Conservation (phyloP, 192 early-diverging fungal species). For the Powellomyces hirtus region DNA sequence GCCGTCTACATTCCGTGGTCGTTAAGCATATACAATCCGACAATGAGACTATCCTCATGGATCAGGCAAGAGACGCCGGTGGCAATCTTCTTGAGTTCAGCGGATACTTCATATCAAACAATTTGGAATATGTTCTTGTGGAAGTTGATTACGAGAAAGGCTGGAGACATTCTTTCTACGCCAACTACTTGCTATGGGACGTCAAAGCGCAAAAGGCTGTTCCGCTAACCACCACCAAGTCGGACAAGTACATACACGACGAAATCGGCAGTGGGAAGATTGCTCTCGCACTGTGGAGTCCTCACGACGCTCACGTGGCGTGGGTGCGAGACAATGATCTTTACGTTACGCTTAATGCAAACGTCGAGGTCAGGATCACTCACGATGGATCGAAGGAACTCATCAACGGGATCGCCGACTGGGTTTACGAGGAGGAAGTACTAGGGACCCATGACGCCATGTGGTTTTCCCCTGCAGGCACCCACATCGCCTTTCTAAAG, state of each 20-base stretch:
- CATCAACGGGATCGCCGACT: slow-evolving; percentile 95
- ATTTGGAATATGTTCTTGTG: slow-evolving; percentile 76
- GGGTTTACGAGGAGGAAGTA: slow-evolving; percentile 99
- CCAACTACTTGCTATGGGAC: slow-evolving; percentile 79
- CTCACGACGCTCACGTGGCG: slow-evolving; percentile 69
- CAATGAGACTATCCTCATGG: slow-evolving; percentile 28
- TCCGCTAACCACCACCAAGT: slow-evolving; percentile 53
- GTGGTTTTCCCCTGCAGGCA: slow-evolving; percentile 88
- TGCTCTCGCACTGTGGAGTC: slow-evolving; percentile 77
- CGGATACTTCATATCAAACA: slow-evolving; percentile 67
- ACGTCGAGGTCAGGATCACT: slow-evolving; percentile 72
- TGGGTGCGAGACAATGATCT: slow-evolving; percentile 90
- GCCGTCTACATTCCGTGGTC: neutral
- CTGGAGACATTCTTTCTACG: slow-evolving; percentile 84
- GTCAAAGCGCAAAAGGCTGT: slow-evolving; percentile 53
- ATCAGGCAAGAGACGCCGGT: slow-evolving; percentile 1
- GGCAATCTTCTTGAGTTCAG: slow-evolving; percentile 16
- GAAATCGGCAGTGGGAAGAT: slow-evolving; percentile 46
- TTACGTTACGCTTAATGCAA: slow-evolving; percentile 66
- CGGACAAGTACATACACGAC: slow-evolving; percentile 36
- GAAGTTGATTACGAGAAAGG: slow-evolving; percentile 60
- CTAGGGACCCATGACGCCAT: slow-evolving; percentile 61
- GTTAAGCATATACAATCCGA: slow-evolving; percentile 27
- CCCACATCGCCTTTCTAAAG: slow-evolving; percentile 75
- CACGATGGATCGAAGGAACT: slow-evolving; percentile 76